Conservation (phyloP, 2,329 filamentous ascomycete species). For the Fusarium verrucosum region DNA sequence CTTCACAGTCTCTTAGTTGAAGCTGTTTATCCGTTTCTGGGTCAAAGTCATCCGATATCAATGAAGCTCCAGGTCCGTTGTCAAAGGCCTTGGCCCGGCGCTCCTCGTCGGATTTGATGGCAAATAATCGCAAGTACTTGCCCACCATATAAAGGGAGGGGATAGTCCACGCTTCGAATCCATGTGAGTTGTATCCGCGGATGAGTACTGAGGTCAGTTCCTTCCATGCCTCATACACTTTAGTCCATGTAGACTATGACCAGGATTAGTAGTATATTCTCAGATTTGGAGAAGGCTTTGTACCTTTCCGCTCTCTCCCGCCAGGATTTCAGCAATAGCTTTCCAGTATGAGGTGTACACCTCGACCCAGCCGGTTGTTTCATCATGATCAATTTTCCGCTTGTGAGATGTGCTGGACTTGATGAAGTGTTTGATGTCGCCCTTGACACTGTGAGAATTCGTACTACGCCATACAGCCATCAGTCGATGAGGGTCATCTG, state of each 20-base stretch:
- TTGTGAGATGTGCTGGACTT: slow-evolving; percentile 65
- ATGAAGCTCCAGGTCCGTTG: slow-evolving; percentile 52
- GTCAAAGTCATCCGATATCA: slow-evolving; percentile 84
- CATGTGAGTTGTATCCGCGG: slow-evolving; percentile 79
- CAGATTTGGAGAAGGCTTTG: background rate
- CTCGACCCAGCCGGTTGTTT: slow-evolving; percentile 85
- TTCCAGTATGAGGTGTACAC: slow-evolving; percentile 88
- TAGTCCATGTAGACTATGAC: slow-evolving; percentile 72
- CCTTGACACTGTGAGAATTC: slow-evolving; percentile 70
- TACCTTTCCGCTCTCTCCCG: slow-evolving; percentile 55
- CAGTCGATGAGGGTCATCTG: slow-evolving; percentile 70
- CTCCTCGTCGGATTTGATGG: slow-evolving; percentile 87
- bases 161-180: slow-evolving; percentile 90
- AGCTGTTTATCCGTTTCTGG: slow-evolving; percentile 80
- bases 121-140: slow-evolving; percentile 86
- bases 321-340: slow-evolving; percentile 76
- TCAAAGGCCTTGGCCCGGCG: slow-evolving; percentile 52
- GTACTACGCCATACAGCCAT: slow-evolving; percentile 76
- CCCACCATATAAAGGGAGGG: slow-evolving; percentile 89
- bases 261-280: slow-evolving; percentile 25
- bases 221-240: slow-evolving; percentile 89
- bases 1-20: slow-evolving; percentile 88
- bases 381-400: slow-evolving; percentile 67
- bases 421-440: slow-evolving; percentile 78
- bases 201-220: slow-evolving; percentile 80